Conservation (phyloP, 176 grass and related monocot genomes). For the Coix lacrymajobi region DNA sequence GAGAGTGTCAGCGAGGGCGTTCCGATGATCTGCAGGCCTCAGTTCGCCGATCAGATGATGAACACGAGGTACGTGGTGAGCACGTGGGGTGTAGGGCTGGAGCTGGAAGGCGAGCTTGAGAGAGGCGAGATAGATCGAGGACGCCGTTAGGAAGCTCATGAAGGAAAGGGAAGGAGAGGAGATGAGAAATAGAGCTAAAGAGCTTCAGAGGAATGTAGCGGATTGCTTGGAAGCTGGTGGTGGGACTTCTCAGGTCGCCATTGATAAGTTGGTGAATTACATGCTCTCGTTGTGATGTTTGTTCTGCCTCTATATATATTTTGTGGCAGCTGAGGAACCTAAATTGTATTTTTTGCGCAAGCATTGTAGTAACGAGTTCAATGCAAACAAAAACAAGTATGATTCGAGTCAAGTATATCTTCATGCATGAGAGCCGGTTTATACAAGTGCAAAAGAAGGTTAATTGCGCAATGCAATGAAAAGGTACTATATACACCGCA, state of each 20-base stretch:
- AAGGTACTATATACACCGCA: too few relatives aligned
- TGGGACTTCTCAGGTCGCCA: neutral
- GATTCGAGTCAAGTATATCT: neutral
- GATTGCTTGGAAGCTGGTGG: neutral
- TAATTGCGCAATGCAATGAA: too few relatives aligned
- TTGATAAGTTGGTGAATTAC: conserved; percentile 9
- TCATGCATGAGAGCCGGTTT: too few relatives aligned
- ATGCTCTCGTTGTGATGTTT: neutral
- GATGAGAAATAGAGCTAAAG: conserved; percentile 3
- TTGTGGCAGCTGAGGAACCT: neutral
- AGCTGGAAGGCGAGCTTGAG: conserved; percentile 16
- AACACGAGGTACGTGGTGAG: conserved; percentile 2
- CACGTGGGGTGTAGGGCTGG: conserved; percentile 21
- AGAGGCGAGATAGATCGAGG: neutral
- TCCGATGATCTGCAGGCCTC: conserved; percentile 26
- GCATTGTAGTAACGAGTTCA: neutral
- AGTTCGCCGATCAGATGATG: conserved; percentile 18
- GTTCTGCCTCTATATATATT: neutral
- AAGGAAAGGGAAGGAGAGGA: neutral
- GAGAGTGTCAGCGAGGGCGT: conserved; percentile 23
- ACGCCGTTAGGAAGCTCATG: conserved; percentile 14
- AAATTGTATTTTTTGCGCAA: neutral
- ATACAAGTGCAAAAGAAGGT: too few relatives aligned
- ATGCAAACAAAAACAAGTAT: neutral
- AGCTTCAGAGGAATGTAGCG: neutral